These are phyloP conservation scores for Beauveria caledonica DNA, from an alignment of 2,329 filamentous ascomycete genomes.

Conservation along the genomic window DNA sequence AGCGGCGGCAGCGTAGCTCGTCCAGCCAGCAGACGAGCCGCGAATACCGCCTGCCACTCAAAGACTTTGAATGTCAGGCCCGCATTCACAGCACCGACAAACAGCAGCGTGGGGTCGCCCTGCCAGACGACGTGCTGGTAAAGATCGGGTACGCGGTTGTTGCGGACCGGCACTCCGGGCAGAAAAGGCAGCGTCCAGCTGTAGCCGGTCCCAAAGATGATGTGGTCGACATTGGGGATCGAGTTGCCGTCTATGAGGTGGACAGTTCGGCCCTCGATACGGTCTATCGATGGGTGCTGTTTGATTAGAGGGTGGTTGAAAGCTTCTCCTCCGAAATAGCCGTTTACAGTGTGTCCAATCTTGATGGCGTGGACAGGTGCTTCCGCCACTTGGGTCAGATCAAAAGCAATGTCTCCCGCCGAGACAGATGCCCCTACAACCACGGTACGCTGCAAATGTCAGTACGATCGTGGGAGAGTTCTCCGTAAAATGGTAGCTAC, in stretches of 20 bases:
- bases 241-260: constrained; percentile 48
- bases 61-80: constrained; percentile 61
- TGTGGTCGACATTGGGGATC: constrained; percentile 46
- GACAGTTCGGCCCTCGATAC: constrained; percentile 38
- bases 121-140: constrained; percentile 52
- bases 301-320: constrained; percentile 50
- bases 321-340: constrained; percentile 50
- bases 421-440: constrained; percentile 59
- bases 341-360: constrained; percentile 38
- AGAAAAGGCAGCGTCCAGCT: constrained; percentile 56
- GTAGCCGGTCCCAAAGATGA: constrained; percentile 62
- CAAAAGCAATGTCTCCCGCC: constrained; percentile 52
- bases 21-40: constrained; percentile 49
- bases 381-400: constrained; percentile 37
- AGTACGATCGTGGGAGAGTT: background rate
- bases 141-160: constrained; percentile 47
- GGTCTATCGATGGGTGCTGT: constrained; percentile 38
- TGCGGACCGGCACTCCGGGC: constrained; percentile 39
- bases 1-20: constrained; percentile 40
- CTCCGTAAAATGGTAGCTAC: constrained; percentile 2
- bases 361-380: constrained; percentile 43
- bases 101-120: constrained; percentile 45
- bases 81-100: constrained; percentile 48
- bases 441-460: constrained; percentile 40
- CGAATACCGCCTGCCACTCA: constrained; percentile 59